Base-by-base conservation (phyloP, 257 asterid species). In the Coffea canephora region DNA sequence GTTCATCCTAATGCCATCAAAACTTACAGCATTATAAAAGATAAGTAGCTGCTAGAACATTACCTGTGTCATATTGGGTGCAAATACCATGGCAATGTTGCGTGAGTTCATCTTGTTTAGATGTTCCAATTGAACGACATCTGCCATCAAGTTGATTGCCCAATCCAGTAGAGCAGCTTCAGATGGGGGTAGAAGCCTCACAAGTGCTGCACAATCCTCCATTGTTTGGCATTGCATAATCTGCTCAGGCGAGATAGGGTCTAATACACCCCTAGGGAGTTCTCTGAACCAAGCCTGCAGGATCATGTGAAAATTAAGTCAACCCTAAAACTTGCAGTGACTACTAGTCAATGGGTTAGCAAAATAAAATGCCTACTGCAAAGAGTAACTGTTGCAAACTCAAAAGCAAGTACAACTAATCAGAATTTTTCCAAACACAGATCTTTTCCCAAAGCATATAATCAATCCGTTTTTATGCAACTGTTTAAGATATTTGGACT, bases 61-160 rank as follows among this genome's bases (percentile, higher is more conserved):
- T 80, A 91, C 99, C 97, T 95, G 96, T 16, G 99, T 96, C 99
- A 96, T 96, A 87, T 96, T 96, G 19, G 99, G 99, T 27, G 99
- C 99, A 85, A 96, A 96, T 76, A 96, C 99, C 98, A 94, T 92
- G 34, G 99, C 99, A 11, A 96, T 89, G 82, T 93, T 96, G 80
- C 95, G 97, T 1, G 98, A 84, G 72, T 93, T 91, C 99, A 95
- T 95, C 92, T 95, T 95, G 91, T 95, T 95, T 23, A 79, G 82
- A 80, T 86, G 91, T 81, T 96, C 97, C 83, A 87, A 86, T 87
- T 89, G 98, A 68, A 92, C 99, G 14, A 96, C 95, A 50, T 96
- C 99, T 39, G 97, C 96, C 99, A 96, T 96, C 76, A 96, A 88
- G 81, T 94, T 93, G 86, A 91, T 79, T 6, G 99, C 95, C 98